Conservation (phyloP, 768 basidiomycete species). For the Tylopilus subfusipes region DNA sequence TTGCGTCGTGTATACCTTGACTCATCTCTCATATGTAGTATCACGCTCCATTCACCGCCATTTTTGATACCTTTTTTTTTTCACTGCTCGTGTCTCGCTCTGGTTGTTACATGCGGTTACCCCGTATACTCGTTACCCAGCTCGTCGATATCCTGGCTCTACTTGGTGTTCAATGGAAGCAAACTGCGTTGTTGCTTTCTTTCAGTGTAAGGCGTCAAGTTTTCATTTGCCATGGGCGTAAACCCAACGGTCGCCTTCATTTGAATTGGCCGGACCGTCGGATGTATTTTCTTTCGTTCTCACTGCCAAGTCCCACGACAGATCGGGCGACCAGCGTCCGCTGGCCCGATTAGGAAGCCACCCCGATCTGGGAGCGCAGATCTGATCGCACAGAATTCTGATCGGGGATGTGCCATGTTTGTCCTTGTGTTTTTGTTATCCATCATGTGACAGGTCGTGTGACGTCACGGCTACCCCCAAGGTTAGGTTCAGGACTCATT, state of each 20-base stretch:
- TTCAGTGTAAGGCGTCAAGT: slow-evolving; percentile 17
- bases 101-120: slow-evolving; percentile 36
- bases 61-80: slow-evolving; percentile 35
- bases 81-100: slow-evolving; percentile 12
- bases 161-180: slow-evolving; percentile 19
- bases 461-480: slow-evolving; percentile 20
- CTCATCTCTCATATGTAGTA: slow-evolving; percentile 36
- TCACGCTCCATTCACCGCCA: slow-evolving; percentile 32
- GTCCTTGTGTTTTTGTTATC: slow-evolving; percentile 17
- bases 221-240: slow-evolving; percentile 28
- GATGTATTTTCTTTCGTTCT: background rate
- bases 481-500: slow-evolving; percentile 27
- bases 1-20: slow-evolving; percentile 37
- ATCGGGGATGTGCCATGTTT: slow-evolving; percentile 29
- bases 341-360: slow-evolving; percentile 11
- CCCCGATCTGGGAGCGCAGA: slow-evolving; percentile 24
- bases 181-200: slow-evolving; percentile 9
- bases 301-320: slow-evolving; percentile 3
- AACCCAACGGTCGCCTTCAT: slow-evolving; percentile 9
- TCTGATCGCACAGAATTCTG: slow-evolving; percentile 35
- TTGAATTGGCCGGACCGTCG: slow-evolving; percentile 8
- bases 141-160: slow-evolving; percentile 33
- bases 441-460: slow-evolving; percentile 20
- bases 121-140: slow-evolving; percentile 36
- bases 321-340: slow-evolving; percentile 21